phyloP scores from a whole-genome alignment of 306 rosid genomes.

The Malus orientalis region DNA sequence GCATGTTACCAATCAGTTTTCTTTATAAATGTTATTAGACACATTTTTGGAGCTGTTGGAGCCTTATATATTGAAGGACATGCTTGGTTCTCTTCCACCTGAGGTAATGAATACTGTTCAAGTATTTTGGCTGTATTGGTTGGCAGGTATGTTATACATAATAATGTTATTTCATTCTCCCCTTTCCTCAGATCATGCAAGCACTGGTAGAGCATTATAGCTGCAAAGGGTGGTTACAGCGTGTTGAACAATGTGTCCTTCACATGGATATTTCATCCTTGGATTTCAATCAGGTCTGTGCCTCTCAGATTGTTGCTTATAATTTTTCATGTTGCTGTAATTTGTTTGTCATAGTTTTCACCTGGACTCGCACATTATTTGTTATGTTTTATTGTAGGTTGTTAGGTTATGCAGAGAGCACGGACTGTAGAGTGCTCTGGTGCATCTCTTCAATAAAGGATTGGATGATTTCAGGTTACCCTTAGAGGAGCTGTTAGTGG shows the following conservation, averaged over 20 bases:
- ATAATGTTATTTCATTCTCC: slow-evolving; percentile 14
- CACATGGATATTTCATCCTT: slow-evolving; percentile 99
- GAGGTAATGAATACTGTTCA: slow-evolving; percentile 55
- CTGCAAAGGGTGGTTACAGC: slow-evolving; percentile 79
- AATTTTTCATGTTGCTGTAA: slow-evolving; percentile 11
- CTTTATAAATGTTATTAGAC: slow-evolving; percentile 34
- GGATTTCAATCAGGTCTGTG: slow-evolving; percentile 90
- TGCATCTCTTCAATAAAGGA: slow-evolving; percentile 92
- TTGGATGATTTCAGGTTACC: slow-evolving; percentile 88
- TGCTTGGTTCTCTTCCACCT: slow-evolving; percentile 98
- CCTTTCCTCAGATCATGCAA: slow-evolving; percentile 76
- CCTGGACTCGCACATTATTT: slow-evolving; percentile 8
- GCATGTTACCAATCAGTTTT: not conserved
- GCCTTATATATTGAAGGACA: slow-evolving; percentile 88
- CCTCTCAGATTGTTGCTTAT: slow-evolving; percentile 17
- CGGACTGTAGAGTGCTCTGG: slow-evolving; percentile 85
- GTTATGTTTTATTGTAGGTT: slow-evolving; percentile 42
- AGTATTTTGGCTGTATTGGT: slow-evolving; percentile 19
- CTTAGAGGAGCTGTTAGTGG: slow-evolving; percentile 83
- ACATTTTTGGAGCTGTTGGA: slow-evolving; percentile 97
- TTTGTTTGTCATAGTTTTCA: slow-evolving; percentile 8
- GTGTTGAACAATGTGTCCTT: slow-evolving; percentile 96
- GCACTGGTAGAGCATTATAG: slow-evolving; percentile 93
- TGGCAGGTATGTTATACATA: slow-evolving; percentile 2
- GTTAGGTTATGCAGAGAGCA: slow-evolving; percentile 89